Evolutionary conservation across 2,329 filamentous ascomycete genomes (phyloP).

Genomic region (Cladosporium sp.): DNA sequence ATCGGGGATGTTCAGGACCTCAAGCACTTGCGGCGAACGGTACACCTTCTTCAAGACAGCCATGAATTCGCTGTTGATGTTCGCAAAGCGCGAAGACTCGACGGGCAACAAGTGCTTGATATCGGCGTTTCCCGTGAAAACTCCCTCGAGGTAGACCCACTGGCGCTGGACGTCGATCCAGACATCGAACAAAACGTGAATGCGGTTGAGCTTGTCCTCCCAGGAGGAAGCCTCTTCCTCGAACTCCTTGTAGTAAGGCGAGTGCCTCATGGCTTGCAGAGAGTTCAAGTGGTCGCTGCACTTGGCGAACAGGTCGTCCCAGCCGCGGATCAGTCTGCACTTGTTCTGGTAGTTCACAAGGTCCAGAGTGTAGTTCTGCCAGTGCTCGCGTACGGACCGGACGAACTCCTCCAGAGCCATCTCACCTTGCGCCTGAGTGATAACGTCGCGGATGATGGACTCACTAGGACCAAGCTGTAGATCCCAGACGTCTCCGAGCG

Average conservation of each 20-base stretch:
- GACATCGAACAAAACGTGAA: slow-evolving; percentile 96
- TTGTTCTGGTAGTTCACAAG: slow-evolving; percentile 98
- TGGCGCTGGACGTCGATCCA: slow-evolving; percentile 99
- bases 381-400: slow-evolving; percentile 91
- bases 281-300: slow-evolving; percentile 98
- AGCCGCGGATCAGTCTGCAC: slow-evolving; percentile 91
- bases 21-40: slow-evolving; percentile 89
- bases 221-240: slow-evolving; percentile 93
- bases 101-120: slow-evolving; percentile 97
- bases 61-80: slow-evolving; percentile 98
- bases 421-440: slow-evolving; percentile 91
- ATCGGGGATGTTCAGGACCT: slow-evolving; percentile 91
- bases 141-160: slow-evolving; percentile 98
- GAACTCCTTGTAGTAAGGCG: slow-evolving; percentile 98
- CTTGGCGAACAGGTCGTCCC: slow-evolving; percentile 97
- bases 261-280: slow-evolving; percentile 96
- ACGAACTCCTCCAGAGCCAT: slow-evolving; percentile 98
- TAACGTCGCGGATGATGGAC: slow-evolving; percentile 82
- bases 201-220: slow-evolving; percentile 97
- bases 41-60: slow-evolving; percentile 99
- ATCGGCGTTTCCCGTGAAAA: slow-evolving; percentile 97
- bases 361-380: slow-evolving; percentile 91
- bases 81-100: slow-evolving; percentile 94
- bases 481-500: slow-evolving; percentile 98
- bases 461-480: slow-evolving; percentile 85